phyloP scores from a whole-genome alignment of 352 stramenopile species.

The Phytophthora niederhauseri region DNA sequence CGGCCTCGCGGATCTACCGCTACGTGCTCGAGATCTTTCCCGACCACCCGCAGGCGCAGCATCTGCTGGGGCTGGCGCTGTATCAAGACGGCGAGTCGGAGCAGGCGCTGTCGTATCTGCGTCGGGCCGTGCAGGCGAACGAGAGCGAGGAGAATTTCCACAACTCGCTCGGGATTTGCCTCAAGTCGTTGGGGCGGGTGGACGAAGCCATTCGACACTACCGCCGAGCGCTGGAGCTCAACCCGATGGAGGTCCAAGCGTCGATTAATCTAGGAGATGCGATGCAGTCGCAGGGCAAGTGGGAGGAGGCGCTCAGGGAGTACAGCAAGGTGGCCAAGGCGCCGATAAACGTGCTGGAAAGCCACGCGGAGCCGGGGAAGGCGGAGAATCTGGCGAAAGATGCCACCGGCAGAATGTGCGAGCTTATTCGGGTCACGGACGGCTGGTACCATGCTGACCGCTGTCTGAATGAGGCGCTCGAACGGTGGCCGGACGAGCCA shows the following conservation, averaged over 20 bases:
- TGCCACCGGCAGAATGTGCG: conserved; percentile 52
- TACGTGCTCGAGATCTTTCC: conserved; percentile 63
- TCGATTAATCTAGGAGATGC: conserved; percentile 59
- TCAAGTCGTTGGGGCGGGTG: conserved; percentile 41
- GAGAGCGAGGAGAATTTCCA: conserved; percentile 54
- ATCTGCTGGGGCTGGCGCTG: conserved; percentile 54
- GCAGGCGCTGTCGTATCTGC: conserved; percentile 43
- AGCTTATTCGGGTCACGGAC: conserved; percentile 56
- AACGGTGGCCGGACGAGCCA: conserved; percentile 57
- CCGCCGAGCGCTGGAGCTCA: conserved; percentile 52
- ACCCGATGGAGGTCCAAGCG: conserved; percentile 48
- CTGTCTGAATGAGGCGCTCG: conserved; percentile 56
- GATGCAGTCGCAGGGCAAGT: conserved; percentile 52
- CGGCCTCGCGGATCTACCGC: conserved; percentile 52
- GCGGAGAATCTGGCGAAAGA: conserved; percentile 42
- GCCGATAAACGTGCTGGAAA: conserved; percentile 20
- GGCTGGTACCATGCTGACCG: conserved; percentile 52
- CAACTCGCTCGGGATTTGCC: conserved; percentile 60
- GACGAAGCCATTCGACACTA: conserved; percentile 61
- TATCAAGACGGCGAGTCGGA: conserved; percentile 47
- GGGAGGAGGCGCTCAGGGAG: conserved; percentile 58
- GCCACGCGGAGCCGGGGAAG: conserved; percentile 20
- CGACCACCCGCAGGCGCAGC: conserved; percentile 46
- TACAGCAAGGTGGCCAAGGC: conserved; percentile 51
- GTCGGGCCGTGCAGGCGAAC: conserved; percentile 50